Percentiles rank a stretch among this genome's conserved stretches.
phyloP scores from a whole-genome alignment of 148 eudicot genomes.

The Spergularia marina region DNA sequence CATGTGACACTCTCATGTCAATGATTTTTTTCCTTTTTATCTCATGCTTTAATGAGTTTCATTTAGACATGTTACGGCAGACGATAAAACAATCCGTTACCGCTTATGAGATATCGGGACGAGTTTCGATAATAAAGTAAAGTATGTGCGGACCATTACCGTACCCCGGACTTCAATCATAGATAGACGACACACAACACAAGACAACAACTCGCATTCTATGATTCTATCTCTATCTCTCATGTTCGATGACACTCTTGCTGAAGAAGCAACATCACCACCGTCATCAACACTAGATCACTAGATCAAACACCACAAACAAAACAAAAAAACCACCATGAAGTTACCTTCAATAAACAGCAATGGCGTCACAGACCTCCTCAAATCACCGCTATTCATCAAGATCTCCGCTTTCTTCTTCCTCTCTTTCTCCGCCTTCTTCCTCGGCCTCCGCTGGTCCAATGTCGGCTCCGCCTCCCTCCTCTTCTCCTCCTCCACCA shows the following conservation, averaged over 20 bases:
- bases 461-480: constrained; percentile 33
- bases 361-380: constrained; percentile 38
- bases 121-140: no score
- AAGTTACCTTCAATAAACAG: constrained; percentile 34
- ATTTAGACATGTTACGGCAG: no score
- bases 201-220: no score
- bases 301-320: background rate
- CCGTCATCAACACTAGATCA: background rate
- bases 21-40: no score
- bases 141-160: no score
- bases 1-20: no score
- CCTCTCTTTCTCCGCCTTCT: constrained; percentile 66
- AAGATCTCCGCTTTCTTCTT: constrained; percentile 50
- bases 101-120: no score
- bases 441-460: constrained; percentile 72
- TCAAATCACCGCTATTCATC: constrained; percentile 42
- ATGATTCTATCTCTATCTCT: background rate
- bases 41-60: no score
- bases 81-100: no score
- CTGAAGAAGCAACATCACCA: background rate
- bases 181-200: no score
- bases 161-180: no score
- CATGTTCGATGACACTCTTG: constrained; percentile 1
- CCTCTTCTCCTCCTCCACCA: constrained; percentile 46
- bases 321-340: constrained; percentile 23